phyloP scores from a whole-genome alignment of 768 basidiomycete genomes.

The Boletus bicolor region DNA sequence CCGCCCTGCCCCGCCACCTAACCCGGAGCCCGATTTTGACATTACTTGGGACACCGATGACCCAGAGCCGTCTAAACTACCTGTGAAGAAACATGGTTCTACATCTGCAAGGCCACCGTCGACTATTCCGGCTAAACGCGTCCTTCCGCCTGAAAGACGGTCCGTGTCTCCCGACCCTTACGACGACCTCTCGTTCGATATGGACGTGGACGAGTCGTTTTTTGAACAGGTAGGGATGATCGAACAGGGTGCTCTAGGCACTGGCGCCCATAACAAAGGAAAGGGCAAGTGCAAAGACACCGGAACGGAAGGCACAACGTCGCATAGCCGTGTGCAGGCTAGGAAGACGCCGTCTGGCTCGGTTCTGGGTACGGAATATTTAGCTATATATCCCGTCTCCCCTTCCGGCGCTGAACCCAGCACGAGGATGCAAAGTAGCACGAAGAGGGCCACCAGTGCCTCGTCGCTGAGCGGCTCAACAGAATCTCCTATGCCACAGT shows the following conservation, averaged over 20 bases:
- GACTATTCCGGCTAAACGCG: not conserved
- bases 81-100: conserved; percentile 4
- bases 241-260: conserved; percentile 19
- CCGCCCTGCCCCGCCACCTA: conserved; percentile 23
- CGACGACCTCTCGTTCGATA: conserved; percentile 35
- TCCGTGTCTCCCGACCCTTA: conserved; percentile 26
- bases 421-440: conserved; percentile 9
- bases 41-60: conserved; percentile 33
- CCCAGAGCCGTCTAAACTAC: conserved; percentile 17
- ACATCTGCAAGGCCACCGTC: conserved; percentile 6
- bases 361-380: conserved; percentile 19
- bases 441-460: conserved; percentile 7
- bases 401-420: conserved; percentile 14
- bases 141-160: conserved; percentile 4
- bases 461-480: conserved; percentile 15
- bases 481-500: conserved; percentile 12
- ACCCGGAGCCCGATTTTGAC: conserved; percentile 16
- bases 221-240: conserved; percentile 36
- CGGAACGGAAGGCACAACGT: not conserved
- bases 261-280: conserved; percentile 12
- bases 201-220: conserved; percentile 39
- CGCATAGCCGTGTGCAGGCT: not conserved
- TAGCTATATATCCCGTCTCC: conserved; percentile 4
- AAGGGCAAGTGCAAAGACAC: conserved; percentile 21
- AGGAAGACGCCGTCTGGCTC: conserved; percentile 5